Percentiles rank a stretch among this genome's conserved stretches.
These are phyloP conservation scores for Fistulina hepatica DNA, from an alignment of 1,284 basidiomycete genomes.

Conservation along the genomic window DNA sequence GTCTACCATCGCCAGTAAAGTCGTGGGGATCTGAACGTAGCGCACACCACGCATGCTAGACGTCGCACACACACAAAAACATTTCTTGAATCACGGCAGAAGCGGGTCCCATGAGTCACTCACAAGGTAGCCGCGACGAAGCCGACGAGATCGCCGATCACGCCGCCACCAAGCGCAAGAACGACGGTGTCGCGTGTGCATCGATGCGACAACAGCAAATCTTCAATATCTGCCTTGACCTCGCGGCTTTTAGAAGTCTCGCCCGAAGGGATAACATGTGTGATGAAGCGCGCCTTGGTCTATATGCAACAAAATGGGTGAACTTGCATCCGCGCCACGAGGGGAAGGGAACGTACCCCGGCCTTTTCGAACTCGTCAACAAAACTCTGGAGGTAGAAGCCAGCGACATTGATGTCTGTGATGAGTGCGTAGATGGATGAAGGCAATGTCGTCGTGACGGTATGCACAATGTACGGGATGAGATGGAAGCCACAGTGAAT, in stretches of 20 bases:
- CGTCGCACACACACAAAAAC: background rate
- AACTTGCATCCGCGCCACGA: constrained; percentile 12
- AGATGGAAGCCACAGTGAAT: constrained; percentile 93
- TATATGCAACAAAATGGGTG: no score
- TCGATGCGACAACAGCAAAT: constrained; percentile 80
- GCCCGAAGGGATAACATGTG: constrained; percentile 77
- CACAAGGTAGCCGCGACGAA: constrained; percentile 98
- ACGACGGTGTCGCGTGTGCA: constrained; percentile 93
- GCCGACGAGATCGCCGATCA: constrained; percentile 92
- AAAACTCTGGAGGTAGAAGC: constrained; percentile 64
- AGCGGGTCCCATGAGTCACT: constrained; percentile 20
- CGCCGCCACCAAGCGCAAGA: constrained; percentile 90
- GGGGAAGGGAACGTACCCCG: constrained; percentile 2
- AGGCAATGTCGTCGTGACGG: constrained; percentile 63
- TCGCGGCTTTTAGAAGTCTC: constrained; percentile 88
- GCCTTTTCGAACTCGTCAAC: constrained; percentile 51
- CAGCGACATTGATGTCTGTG: constrained; percentile 85
- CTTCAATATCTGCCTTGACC: constrained; percentile 90
- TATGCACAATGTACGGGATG: constrained; percentile 74
- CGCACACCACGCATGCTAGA: constrained; percentile 50
- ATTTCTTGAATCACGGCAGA: background rate
- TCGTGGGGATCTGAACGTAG: constrained; percentile 95
- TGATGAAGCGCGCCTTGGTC: constrained; percentile 59
- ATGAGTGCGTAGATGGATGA: constrained; percentile 89
- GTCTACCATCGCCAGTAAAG: constrained; percentile 97